phyloP scores from a whole-genome alignment of 805 yeast genomes.

The Saturnispora dispora region DNA sequence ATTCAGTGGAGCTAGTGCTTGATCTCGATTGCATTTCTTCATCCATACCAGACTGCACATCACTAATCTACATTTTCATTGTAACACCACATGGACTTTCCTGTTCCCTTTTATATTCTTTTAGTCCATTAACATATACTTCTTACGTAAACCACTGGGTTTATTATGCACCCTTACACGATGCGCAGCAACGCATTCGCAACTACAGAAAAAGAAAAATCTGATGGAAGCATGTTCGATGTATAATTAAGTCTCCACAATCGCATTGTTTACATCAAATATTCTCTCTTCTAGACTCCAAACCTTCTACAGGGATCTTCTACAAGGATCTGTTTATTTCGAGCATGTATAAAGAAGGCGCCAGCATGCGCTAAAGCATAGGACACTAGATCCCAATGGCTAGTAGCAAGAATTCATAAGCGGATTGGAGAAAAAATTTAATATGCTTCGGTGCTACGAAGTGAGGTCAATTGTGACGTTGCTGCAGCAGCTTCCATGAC shows the following conservation, averaged over 20 bases:
- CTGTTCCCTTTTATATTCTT: neutral
- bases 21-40: neutral
- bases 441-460: too few relatives aligned
- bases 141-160: neutral
- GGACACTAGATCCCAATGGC: too few relatives aligned
- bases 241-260: neutral
- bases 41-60: neutral
- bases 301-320: too few relatives aligned
- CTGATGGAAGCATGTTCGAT: neutral
- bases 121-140: neutral
- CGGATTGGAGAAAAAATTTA: too few relatives aligned
- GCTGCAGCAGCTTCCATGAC: neutral
- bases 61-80: neutral
- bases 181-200: neutral
- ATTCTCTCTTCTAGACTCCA: too few relatives aligned
- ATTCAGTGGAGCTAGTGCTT: neutral
- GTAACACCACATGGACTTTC: neutral
- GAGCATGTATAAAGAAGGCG: too few relatives aligned
- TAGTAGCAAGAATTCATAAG: neutral
- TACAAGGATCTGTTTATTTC: too few relatives aligned
- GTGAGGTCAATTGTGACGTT: neutral
- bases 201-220: neutral
- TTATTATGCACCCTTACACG: neutral
- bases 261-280: neutral
- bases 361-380: too few relatives aligned